Percentiles rank a stretch among this genome's conserved stretches.
These are phyloP conservation scores for Aspergillus sergii DNA, from an alignment of 2,329 filamentous ascomycete species.

Conservation along the genomic window DNA sequence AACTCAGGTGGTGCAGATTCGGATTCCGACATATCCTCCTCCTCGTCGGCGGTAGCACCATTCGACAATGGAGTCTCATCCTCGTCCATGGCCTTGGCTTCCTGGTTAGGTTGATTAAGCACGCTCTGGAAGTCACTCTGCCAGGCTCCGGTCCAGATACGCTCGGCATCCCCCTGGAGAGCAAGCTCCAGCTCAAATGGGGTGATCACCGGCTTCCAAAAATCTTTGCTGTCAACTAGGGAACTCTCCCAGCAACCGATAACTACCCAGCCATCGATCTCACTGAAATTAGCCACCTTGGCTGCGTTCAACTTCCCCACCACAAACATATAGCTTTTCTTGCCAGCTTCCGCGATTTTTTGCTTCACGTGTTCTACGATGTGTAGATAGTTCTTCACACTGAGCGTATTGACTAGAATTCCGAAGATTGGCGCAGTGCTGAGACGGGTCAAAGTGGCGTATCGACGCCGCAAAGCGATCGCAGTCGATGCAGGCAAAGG, in stretches of 20 bases:
- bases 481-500: slow-evolving; percentile 54
- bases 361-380: slow-evolving; percentile 74
- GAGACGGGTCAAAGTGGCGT: slow-evolving; percentile 80
- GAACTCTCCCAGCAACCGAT: slow-evolving; percentile 98
- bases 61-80: slow-evolving; percentile 26
- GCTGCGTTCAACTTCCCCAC: slow-evolving; percentile 95
- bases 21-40: slow-evolving; percentile 68
- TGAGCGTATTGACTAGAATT: slow-evolving; percentile 93
- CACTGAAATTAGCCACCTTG: slow-evolving; percentile 94
- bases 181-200: slow-evolving; percentile 87
- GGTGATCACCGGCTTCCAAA: slow-evolving; percentile 89
- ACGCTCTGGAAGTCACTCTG: slow-evolving; percentile 80
- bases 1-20: slow-evolving; percentile 79
- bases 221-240: slow-evolving; percentile 83
- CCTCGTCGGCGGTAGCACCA: slow-evolving; percentile 30
- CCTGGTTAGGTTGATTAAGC: slow-evolving; percentile 43
- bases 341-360: slow-evolving; percentile 76
- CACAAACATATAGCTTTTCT: slow-evolving; percentile 95
- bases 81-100: slow-evolving; percentile 24
- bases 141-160: slow-evolving; percentile 88
- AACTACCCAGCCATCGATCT: slow-evolving; percentile 95
- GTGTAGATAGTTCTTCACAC: slow-evolving; percentile 83
- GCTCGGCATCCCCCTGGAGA: slow-evolving; percentile 71
- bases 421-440: slow-evolving; percentile 83
- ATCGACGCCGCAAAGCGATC: slow-evolving; percentile 75